Percentiles rank a stretch among this genome's conserved stretches.
phyloP scores from a whole-genome alignment of 192 early-diverging fungal genomes.

The Backusella westeae region DNA sequence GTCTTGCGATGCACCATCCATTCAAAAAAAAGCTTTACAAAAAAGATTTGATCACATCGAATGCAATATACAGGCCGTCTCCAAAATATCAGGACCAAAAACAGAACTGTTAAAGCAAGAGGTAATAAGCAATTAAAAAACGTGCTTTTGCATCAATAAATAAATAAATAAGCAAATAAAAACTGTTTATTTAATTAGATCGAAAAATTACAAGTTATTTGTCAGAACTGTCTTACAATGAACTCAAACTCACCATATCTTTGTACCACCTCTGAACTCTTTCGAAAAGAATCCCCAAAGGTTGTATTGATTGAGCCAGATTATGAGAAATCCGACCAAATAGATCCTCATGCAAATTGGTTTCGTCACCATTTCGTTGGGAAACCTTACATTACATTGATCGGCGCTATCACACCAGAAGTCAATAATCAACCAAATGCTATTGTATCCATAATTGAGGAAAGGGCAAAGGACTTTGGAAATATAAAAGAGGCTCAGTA shows the following conservation, averaged over 20 bases:
- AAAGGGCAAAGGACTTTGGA: slow-evolving; percentile 17
- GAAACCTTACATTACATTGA: slow-evolving; percentile 16
- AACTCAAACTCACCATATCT: background rate
- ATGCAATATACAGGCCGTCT: background rate
- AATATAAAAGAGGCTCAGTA: slow-evolving; percentile 19
- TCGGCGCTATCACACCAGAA: background rate
- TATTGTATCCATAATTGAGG: slow-evolving; percentile 10
- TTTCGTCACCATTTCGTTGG: slow-evolving; percentile 26
- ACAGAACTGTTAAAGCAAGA: too few species aligned
- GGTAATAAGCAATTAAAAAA: too few species aligned
- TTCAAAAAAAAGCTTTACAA: background rate
- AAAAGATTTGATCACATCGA: background rate
- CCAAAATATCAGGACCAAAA: background rate
- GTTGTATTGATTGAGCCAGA: slow-evolving; percentile 19
- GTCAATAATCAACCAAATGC: background rate
- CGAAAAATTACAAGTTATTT: background rate
- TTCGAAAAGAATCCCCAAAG: background rate
- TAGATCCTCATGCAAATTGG: slow-evolving; percentile 7
- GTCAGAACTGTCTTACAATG: background rate
- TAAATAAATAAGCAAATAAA: too few species aligned
- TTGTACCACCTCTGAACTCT: background rate
- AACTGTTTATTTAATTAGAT: too few species aligned
- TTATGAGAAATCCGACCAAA: background rate
- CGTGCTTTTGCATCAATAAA: too few species aligned
- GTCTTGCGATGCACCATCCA: background rate